Base-by-base conservation (phyloP, 345 rosid species). In the Populus deltoides region DNA sequence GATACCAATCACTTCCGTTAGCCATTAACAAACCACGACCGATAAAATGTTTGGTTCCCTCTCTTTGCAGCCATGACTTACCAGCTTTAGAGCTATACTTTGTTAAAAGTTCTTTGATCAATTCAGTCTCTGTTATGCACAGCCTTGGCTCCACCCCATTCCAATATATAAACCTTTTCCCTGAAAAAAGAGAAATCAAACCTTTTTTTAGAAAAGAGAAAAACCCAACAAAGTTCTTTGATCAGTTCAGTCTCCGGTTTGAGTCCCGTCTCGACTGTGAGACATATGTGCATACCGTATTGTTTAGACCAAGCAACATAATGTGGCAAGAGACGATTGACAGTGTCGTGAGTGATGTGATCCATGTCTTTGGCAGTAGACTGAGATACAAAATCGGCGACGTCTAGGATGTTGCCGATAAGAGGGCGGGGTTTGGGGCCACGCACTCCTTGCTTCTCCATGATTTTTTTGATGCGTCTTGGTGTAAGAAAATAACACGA, bases 51-150 rank as follows among this genome's bases (percentile, higher is more conserved):
- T 93, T 92, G 0, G 95, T 71, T 6, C 99, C 99, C 78, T 96
- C 92, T 57, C 90, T 98, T 35, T 96, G 99, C 15, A 90, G 82
- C 99, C 98, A 96, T 6, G 99, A 94, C 77, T 90, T 96, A 0
- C 99, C 99, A 1, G 97, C 87, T 25, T 85, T 86, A 1, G 88
- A 84, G 80, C 90, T 92, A 80, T 92, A 86, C 83, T 91, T 96
- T 15, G 88, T 81, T 11, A 96, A 72, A 13, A 93, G 80, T 72
- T 92, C 98, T 53, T 86, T 93, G 45, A 93, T 96, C 90, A 94
- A 61, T 29, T 90, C 95, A 0, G 91, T 86, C 78, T 96, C 99
- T 1, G 90, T 85, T 45, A 96, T 55, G 68, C 97, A 93, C 85
- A 96, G 84, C 82, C 99, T 79, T 0, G 99, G 99, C 83, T 96